These are phyloP conservation scores for Suhomyces choctaworum DNA, from an alignment of 1,139 yeast species.

Conservation along the genomic window DNA sequence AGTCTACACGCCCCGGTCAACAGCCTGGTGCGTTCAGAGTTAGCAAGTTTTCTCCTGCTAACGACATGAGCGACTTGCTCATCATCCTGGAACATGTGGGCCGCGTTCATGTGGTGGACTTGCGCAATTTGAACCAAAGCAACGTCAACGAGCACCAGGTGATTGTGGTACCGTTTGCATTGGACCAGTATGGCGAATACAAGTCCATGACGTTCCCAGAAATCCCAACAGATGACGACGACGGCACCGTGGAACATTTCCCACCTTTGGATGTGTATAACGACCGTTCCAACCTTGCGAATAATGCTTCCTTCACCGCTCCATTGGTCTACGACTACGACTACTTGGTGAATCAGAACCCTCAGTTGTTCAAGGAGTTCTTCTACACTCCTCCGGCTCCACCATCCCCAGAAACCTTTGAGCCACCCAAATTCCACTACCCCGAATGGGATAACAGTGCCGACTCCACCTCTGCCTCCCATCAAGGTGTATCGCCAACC, in stretches of 20 bases:
- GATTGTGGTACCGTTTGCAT: constrained; percentile 51
- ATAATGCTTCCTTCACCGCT: constrained; percentile 27
- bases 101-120: constrained; percentile 78
- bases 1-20: constrained; percentile 61
- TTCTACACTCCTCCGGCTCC: constrained; percentile 33
- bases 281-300: neutral
- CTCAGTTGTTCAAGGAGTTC: constrained; percentile 41
- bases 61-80: constrained; percentile 72
- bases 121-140: constrained; percentile 54
- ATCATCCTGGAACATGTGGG: constrained; percentile 84
- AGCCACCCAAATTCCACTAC: constrained; percentile 24
- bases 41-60: constrained; percentile 59
- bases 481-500: constrained; percentile 16
- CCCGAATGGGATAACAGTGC: constrained; percentile 25
- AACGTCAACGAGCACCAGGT: constrained; percentile 63
- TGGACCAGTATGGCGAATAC: constrained; percentile 42
- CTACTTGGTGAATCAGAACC: constrained; percentile 40
- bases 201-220: constrained; percentile 12
- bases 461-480: neutral
- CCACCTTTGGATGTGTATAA: constrained; percentile 17
- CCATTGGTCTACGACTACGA: constrained; percentile 50
- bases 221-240: neutral
- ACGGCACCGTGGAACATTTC: constrained; percentile 6
- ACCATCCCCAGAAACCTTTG: constrained; percentile 9
- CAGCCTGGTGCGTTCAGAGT: constrained; percentile 64